phyloP scores from a whole-genome alignment of 495 filamentous ascomycete genomes.

The Penicillium arizonense region DNA sequence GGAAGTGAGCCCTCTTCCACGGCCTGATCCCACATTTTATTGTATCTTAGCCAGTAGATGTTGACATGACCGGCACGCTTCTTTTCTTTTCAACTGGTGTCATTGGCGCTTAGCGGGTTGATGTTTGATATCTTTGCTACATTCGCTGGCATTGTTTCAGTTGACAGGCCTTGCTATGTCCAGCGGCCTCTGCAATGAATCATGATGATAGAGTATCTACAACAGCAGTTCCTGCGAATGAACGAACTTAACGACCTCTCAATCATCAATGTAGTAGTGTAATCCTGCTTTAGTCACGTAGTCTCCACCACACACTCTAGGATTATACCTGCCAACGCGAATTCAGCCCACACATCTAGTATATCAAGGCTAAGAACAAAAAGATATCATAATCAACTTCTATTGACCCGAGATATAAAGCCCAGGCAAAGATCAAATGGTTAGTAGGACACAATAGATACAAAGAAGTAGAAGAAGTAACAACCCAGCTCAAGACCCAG shows the following conservation, averaged over 20 bases:
- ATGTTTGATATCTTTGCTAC: background rate
- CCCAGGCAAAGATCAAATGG: slow-evolving; percentile 7
- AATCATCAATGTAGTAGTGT: too few relatives aligned
- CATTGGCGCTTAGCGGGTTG: slow-evolving; percentile 15
- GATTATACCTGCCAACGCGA: too few relatives aligned
- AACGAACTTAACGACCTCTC: slow-evolving; percentile 1
- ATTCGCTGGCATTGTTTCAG: background rate
- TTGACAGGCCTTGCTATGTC: background rate
- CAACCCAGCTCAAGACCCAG: slow-evolving; percentile 4
- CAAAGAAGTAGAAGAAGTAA: slow-evolving; percentile 12
- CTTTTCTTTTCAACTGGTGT: slow-evolving; percentile 5
- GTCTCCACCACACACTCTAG: too few relatives aligned
- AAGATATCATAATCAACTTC: slow-evolving; percentile 2
- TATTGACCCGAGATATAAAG: slow-evolving; percentile 8
- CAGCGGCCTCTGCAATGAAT: background rate
- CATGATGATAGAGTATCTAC: slow-evolving; percentile 5
- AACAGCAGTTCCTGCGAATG: slow-evolving; percentile 3
- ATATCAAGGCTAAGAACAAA: background rate
- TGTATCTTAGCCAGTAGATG: slow-evolving; percentile 5
- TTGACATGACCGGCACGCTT: slow-evolving; percentile 21
- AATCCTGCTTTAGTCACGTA: too few relatives aligned
- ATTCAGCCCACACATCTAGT: background rate
- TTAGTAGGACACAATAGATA: slow-evolving; percentile 19
- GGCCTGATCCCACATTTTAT: slow-evolving; percentile 3
- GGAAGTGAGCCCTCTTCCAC: slow-evolving; percentile 29